Evolutionary conservation across 23 red algal genomes (phyloP), one percentile per base, ranked within the genome.

Genomic region (Agarophyton chilense): DNA sequence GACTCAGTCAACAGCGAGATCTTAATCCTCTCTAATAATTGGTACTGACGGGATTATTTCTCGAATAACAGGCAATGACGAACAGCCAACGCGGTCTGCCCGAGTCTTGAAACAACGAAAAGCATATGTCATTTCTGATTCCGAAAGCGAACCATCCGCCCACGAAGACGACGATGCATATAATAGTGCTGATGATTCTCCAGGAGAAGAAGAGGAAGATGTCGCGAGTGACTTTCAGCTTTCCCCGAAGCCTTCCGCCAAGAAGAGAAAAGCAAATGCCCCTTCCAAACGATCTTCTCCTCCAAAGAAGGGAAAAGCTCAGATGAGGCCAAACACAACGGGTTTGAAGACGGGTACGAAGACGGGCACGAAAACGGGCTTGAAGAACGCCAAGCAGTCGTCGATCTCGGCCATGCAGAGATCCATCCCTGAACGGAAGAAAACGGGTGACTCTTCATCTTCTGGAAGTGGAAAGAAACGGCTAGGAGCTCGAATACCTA

Each of bases 131-230:
- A 80, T 80, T 25, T 80, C 77, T 25, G 77, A 80, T 42, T 80
- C 77, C 2, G 77, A 80, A 52, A 58, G 77, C 35, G 77, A 80
- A 2, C 49, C 50, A 1, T 80, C 77, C 35, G 77, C 35, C 3
- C 51, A 80, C 21, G 77, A 80, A 51, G 43, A 87, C 36, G 82
- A 87, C 33, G 82, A 87, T 26, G 82, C 44, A 4, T 87, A 87
- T 24, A 87, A 71, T 50, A 75, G 64, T 26, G 67, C 63, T 32
- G 64, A 53, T 34, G 62, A 72, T 75, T 70, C 82, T 17, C 60
- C 82, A n/a, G 65, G 32, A 38, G 82, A 75, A 22, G 52, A 54
- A 29, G 80, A 84, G n/a, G 43, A 84, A 19, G 42, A 87, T 19
- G 77, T 22, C 10, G 82, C 55, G 22, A 72, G 82, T 55, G 82